Percentiles rank a stretch among this genome's conserved stretches.
Evolutionary conservation across 306 rosid species (phyloP).

Genomic region (Phaseolus lunatus): DNA sequence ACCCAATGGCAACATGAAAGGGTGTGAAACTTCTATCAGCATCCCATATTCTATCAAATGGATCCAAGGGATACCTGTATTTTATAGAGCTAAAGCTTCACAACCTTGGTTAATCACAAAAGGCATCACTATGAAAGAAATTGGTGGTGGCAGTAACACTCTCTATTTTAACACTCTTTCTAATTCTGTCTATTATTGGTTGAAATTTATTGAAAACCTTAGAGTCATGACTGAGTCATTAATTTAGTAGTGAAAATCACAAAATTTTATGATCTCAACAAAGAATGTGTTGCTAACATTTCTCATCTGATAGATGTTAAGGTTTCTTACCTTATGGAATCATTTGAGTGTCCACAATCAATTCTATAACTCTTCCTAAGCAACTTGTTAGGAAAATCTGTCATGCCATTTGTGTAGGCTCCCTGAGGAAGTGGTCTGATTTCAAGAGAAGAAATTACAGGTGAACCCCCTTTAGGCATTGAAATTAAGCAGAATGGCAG

Average conservation of each 20-base stretch:
- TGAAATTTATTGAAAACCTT: neutral
- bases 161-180: neutral
- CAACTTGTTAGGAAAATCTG: constrained; percentile 59
- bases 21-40: constrained; percentile 72
- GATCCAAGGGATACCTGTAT: constrained; percentile 83
- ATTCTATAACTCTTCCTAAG: constrained; percentile 74
- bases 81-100: constrained; percentile 1
- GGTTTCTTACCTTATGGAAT: constrained; percentile 65
- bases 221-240: neutral
- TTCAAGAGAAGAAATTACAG: constrained; percentile 82
- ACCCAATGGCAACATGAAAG: constrained; percentile 66
- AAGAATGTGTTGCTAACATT: neutral
- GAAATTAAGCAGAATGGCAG: constrained; percentile 68
- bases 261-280: neutral
- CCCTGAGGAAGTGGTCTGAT: constrained; percentile 79
- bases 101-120: neutral
- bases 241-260: neutral
- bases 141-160: neutral
- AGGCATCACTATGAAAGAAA: neutral
- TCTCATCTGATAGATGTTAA: neutral
- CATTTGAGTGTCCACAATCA: constrained; percentile 76
- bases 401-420: constrained; percentile 71
- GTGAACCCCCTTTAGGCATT: constrained; percentile 63
- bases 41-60: constrained; percentile 86
- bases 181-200: neutral